A percentile compares a stretch with the other conserved stretches of the same genome.
Conservation (phyloP, 2,329 filamentous ascomycete species). For the Diaporthe aspalathi region DNA sequence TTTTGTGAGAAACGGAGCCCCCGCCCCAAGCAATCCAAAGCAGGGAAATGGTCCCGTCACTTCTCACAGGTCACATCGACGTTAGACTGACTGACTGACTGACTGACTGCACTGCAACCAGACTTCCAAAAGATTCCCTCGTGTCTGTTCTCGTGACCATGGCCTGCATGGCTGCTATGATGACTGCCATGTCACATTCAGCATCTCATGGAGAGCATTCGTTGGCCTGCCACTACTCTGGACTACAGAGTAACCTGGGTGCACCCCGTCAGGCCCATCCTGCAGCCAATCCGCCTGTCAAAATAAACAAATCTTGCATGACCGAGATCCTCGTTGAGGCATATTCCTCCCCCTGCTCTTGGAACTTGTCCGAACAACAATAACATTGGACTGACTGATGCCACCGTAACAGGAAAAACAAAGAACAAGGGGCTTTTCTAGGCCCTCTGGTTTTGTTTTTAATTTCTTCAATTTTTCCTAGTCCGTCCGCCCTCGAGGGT, state of each 20-base stretch:
- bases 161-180: too few species aligned
- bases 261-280: not conserved
- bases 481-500: not conserved
- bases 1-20: constrained; percentile 10
- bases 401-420: not conserved
- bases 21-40: not conserved
- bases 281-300: not conserved
- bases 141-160: constrained; percentile 26
- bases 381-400: not conserved
- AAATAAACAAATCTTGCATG: constrained; percentile 32
- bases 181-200: constrained; percentile 24
- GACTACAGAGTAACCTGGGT: not conserved
- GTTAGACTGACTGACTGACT: not conserved
- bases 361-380: constrained; percentile 20
- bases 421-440: not conserved
- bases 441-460: not conserved
- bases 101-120: not conserved
- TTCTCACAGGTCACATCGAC: constrained; percentile 31
- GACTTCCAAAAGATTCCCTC: constrained; percentile 6
- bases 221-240: constrained; percentile 8
- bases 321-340: constrained; percentile 21
- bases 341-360: constrained; percentile 8
- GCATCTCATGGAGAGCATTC: not conserved
- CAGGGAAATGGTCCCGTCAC: constrained; percentile 14
- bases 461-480: too few species aligned